Evolutionary conservation across 768 basidiomycete genomes (phyloP), one percentile per base, ranked within the genome.

Genomic region (Boletales sp.): DNA sequence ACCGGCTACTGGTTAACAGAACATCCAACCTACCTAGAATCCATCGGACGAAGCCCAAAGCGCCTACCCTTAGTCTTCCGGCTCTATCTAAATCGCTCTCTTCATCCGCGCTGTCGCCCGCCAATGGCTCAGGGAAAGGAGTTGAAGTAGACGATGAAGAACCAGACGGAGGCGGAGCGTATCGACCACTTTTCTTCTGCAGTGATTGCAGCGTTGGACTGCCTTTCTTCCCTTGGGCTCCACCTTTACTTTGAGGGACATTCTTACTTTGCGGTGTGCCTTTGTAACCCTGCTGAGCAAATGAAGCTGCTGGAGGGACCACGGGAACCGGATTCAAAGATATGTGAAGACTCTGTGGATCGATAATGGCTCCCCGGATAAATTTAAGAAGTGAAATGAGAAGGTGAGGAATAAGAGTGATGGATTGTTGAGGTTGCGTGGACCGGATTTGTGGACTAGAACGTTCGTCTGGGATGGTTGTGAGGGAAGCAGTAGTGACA

Each of bases 81-180:
- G 74, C 77, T 40, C 86, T 70, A 58, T 93, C 90, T n/a, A 66
- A 61, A 45, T 85, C 83, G 39, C 67, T 78, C 67, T 93, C 90
- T 45, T 87, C 86, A 59, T 15, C 78, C 67, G 7, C 70, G 13
- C 64, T 68, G 45, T 65, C 70, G 19, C 62, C 56, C 18, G 51
- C 40, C 15, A 52, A 54, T 21, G 19, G 52, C 58, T 60, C 54
- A 46, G 44, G 43, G 30, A 50, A 51, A 2, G 63, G 56, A 21
- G 61, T 56, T 14, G 54, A 45, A 31, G 64, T 56, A 13, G 58
- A 50, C 4, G 57, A 59, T 5, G 63, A 65, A 47, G 72, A 70
- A 42, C 68, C 74, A 2, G 61, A 50, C 0, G 72, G 52, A 21
- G 69, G 55, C 0, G 69, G 61, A 15, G 59, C 41, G 6, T 61